phyloP scores from a whole-genome alignment of 2,329 filamentous ascomycete species.

The Geosmithia flava region DNA sequence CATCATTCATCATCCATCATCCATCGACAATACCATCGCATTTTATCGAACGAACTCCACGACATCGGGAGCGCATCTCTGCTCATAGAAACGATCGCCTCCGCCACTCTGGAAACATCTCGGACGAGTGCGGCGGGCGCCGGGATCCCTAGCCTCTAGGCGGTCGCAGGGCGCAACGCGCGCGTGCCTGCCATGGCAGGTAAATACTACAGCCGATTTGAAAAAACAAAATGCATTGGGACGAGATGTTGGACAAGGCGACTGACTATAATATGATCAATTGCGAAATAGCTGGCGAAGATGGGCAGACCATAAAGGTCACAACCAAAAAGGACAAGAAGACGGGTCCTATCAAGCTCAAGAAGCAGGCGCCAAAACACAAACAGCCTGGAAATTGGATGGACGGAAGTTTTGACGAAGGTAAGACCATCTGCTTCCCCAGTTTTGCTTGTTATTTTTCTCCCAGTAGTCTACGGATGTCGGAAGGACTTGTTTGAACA shows the following conservation, averaged over 20 bases:
- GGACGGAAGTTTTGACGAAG: constrained; percentile 51
- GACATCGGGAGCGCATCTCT: neutral
- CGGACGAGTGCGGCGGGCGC: too few species aligned
- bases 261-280: neutral
- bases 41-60: neutral
- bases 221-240: neutral
- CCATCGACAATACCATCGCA: neutral
- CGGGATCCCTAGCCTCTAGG: neutral
- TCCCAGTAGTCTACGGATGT: neutral
- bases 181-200: neutral
- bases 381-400: constrained; percentile 60
- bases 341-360: constrained; percentile 46
- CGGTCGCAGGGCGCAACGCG: neutral
- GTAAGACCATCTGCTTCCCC: constrained; percentile 26
- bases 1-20: neutral
- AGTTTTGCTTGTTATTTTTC: too few species aligned
- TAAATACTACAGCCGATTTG: neutral
- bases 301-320: constrained; percentile 47
- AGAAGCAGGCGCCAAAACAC: constrained; percentile 48
- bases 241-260: neutral
- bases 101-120: neutral
- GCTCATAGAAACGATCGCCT: neutral
- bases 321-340: constrained; percentile 42
- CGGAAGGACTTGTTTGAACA: neutral
- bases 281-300: constrained; percentile 28